Conservation (phyloP, 768 basidiomycete species). For the Amanita molliuscula region DNA sequence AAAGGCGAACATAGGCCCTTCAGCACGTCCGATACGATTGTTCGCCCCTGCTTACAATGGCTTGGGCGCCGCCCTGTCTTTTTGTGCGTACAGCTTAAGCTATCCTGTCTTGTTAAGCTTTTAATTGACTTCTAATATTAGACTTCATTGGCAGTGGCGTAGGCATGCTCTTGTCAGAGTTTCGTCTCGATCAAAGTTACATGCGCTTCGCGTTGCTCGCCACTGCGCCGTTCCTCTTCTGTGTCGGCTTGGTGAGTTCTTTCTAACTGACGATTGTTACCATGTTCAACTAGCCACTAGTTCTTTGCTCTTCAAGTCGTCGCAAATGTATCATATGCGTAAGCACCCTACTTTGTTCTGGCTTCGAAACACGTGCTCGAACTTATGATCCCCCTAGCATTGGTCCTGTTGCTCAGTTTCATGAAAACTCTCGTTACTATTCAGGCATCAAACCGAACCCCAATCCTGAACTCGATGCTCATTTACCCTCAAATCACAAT, state of each 20-base stretch:
- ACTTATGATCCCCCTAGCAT: conserved; percentile 43
- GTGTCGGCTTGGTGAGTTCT: conserved; percentile 55
- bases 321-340: conserved; percentile 57
- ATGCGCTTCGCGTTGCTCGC: conserved; percentile 55
- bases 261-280: background rate
- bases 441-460: conserved; percentile 55
- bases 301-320: conserved; percentile 70
- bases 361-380: conserved; percentile 46
- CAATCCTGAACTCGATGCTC: conserved; percentile 52
- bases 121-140: conserved; percentile 16
- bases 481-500: conserved; percentile 69
- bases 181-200: conserved; percentile 51
- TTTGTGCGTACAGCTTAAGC: conserved; percentile 36
- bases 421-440: conserved; percentile 79
- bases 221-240: conserved; percentile 64
- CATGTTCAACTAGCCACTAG: conserved; percentile 22
- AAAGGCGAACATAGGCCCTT: conserved; percentile 27
- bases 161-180: conserved; percentile 53
- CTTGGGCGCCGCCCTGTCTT: conserved; percentile 50
- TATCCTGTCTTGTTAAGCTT: background rate
- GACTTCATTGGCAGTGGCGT: conserved; percentile 63
- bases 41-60: conserved; percentile 69
- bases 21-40: conserved; percentile 40
- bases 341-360: conserved; percentile 21
- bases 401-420: conserved; percentile 79